Percentiles rank a stretch among this genome's conserved stretches.
Evolutionary conservation across 2,329 filamentous ascomycete genomes (phyloP).

Genomic region (Claviceps sp.): DNA sequence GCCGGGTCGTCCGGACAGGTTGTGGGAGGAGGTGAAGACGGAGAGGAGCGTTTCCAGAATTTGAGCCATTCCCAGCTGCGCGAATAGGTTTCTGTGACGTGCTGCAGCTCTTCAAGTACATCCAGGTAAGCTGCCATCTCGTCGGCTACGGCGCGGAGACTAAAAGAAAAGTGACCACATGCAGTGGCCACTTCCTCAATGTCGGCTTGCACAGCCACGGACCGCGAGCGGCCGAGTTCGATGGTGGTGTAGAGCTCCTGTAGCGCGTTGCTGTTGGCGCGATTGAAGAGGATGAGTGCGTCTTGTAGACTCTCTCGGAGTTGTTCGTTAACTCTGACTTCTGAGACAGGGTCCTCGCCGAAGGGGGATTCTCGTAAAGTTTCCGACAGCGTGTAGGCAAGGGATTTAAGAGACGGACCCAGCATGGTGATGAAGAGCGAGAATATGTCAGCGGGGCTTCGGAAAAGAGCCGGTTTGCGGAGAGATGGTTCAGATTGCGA

Average conservation of each 20-base stretch:
- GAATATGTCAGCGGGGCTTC: slow-evolving; percentile 72
- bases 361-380: slow-evolving; percentile 83
- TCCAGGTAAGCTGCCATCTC: slow-evolving; percentile 75
- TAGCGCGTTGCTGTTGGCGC: slow-evolving; percentile 62
- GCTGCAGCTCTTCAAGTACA: slow-evolving; percentile 74
- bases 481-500: slow-evolving; percentile 18
- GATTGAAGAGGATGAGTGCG: slow-evolving; percentile 67
- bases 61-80: slow-evolving; percentile 75
- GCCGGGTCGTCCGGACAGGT: slow-evolving; percentile 26
- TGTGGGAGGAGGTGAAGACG: background rate
- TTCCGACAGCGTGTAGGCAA: slow-evolving; percentile 82
- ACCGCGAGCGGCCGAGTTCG: slow-evolving; percentile 53
- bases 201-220: slow-evolving; percentile 72
- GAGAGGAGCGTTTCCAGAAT: slow-evolving; percentile 45
- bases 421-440: slow-evolving; percentile 77
- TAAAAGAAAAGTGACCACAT: slow-evolving; percentile 93
- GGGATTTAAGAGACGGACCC: slow-evolving; percentile 88
- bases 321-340: slow-evolving; percentile 64
- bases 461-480: slow-evolving; percentile 26
- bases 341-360: slow-evolving; percentile 49
- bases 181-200: slow-evolving; percentile 97
- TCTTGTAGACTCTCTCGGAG: slow-evolving; percentile 69
- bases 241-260: slow-evolving; percentile 69
- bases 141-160: slow-evolving; percentile 77
- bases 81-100: slow-evolving; percentile 46